Conservation (phyloP, 2,329 filamentous ascomycete genomes). For the Aspergillus sp. region DNA sequence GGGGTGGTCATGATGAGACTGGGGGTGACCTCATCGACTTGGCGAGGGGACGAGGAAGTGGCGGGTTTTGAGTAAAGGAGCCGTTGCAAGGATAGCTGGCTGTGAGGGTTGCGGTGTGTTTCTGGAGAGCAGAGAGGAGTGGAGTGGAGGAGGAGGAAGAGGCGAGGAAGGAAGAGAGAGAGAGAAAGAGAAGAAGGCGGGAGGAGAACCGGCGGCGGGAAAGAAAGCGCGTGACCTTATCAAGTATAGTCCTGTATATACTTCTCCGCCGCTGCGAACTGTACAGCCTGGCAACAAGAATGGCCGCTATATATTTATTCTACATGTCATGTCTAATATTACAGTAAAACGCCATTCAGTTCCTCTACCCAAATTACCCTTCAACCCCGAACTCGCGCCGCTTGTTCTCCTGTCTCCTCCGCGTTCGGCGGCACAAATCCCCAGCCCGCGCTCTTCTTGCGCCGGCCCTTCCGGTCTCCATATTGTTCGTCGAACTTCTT, state of each 20-base stretch:
- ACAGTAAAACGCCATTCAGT: constrained; percentile 8
- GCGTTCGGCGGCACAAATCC: constrained; percentile 38
- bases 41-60: neutral
- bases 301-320: constrained; percentile 17
- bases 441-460: constrained; percentile 48
- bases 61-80: no score
- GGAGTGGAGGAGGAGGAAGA: neutral
- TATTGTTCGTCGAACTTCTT: constrained; percentile 94
- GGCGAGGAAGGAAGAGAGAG: neutral
- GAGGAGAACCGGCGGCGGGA: neutral
- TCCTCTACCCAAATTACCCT: neutral
- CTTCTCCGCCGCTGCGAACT: no score
- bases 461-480: constrained; percentile 64
- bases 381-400: constrained; percentile 34
- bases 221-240: no score
- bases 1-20: constrained; percentile 7
- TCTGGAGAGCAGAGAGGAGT: constrained; percentile 1
- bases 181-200: constrained; percentile 2
- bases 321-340: constrained; percentile 27
- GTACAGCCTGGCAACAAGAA: no score
- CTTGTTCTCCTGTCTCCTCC: constrained; percentile 24
- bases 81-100: neutral
- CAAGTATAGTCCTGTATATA: no score
- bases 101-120: constrained; percentile 1
- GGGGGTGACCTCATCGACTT: neutral